A percentile compares a stretch with the other conserved stretches of the same genome.
Evolutionary conservation across 768 basidiomycete species (phyloP).

Genomic region (Lactifluus pinguis): DNA sequence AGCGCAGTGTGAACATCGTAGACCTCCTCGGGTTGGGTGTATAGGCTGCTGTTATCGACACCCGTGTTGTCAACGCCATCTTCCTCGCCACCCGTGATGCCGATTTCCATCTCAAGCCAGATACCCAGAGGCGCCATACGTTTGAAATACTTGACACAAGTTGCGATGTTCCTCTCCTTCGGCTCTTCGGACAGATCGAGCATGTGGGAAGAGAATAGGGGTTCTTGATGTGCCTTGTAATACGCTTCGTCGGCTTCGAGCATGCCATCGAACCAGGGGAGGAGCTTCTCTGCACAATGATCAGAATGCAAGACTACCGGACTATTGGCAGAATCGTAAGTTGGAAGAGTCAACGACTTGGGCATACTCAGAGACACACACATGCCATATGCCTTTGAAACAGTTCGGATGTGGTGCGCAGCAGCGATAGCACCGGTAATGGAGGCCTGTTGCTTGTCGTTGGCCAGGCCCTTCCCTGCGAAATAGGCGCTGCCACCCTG

Average conservation of each 20-base stretch:
- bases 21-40: slow-evolving; percentile 97
- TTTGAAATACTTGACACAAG: slow-evolving; percentile 89
- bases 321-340: slow-evolving; percentile 30
- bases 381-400: slow-evolving; percentile 90
- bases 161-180: slow-evolving; percentile 90
- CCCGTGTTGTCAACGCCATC: slow-evolving; percentile 98
- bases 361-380: slow-evolving; percentile 34
- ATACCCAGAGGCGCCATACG: slow-evolving; percentile 86
- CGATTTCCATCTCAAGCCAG: slow-evolving; percentile 99
- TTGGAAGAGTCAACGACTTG: background rate
- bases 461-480: slow-evolving; percentile 91
- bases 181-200: slow-evolving; percentile 91
- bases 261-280: slow-evolving; percentile 99
- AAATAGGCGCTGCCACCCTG: slow-evolving; percentile 96
- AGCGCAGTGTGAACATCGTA: slow-evolving; percentile 87
- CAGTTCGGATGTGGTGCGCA: slow-evolving; percentile 82
- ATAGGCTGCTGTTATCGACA: slow-evolving; percentile 87
- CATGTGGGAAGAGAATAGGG: slow-evolving; percentile 97
- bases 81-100: slow-evolving; percentile 99
- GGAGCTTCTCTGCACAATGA: slow-evolving; percentile 96
- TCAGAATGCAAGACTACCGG: slow-evolving; percentile 97
- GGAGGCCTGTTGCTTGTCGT: slow-evolving; percentile 93
- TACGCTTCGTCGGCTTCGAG: slow-evolving; percentile 91
- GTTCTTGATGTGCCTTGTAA: slow-evolving; percentile 79
- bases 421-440: slow-evolving; percentile 88